Base-by-base conservation (phyloP, 331 rosid genomes). In the Cucumis variabilis region DNA sequence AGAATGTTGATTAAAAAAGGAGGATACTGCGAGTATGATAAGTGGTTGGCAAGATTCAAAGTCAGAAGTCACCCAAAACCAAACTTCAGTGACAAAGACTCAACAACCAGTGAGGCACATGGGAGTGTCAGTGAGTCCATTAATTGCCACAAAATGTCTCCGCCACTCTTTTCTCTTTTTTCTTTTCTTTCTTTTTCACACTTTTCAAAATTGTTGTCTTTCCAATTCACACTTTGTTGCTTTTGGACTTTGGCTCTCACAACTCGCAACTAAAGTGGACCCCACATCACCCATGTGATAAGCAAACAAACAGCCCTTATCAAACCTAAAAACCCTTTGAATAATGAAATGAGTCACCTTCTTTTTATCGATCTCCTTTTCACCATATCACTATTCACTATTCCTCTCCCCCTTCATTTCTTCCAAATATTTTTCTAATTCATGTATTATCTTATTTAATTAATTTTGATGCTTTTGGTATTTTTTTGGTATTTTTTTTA, bases 201-300 rank as follows among this genome's bases (percentile, higher is more conserved):
- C 44, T 37, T 37, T 37, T 37, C 44, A 37, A 37, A 37, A 37
- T 4, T 37, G 44, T 37, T 37, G 44, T 37, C 44, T 37, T 37
- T 37, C 44, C 44, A 37, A 37, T 37, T 37, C 44, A 37, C 44
- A 37, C 51, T 37, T 72, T 37, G 78, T 72, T 72, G 24, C 24
- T 9, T 72, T 8, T 70, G 44, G 76, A 44, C 30, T 72, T 37
- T 71, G 13, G 2, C 53, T 60, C 16, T 16, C 21, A 33, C 1
- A 33, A 33, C 37, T 33, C 37, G 3, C 37, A 30, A 30, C 37
- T 30, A 33, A 33, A 33, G 81, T 74, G 81, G 81, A 4, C 28
- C 81, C 81, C 79, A 72, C 15, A 37, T 41, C 30, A 37, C n/a
- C 81, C 81, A 74, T 74, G 81, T 74, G 81, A 74, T 74, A 74